phyloP scores from a whole-genome alignment of 768 basidiomycete genomes.

The Tricholoma sp. region DNA sequence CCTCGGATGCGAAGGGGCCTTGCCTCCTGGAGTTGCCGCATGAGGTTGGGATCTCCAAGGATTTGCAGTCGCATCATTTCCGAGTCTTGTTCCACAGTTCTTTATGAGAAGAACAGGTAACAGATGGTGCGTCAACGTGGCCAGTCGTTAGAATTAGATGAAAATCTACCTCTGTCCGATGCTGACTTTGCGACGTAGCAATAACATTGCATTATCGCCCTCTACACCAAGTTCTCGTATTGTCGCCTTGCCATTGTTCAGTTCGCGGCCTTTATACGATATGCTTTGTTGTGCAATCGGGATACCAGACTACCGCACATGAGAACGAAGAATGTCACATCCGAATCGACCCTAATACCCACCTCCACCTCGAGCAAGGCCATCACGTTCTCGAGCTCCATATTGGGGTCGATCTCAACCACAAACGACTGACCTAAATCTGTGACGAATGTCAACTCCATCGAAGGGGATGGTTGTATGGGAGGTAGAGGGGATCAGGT shows the following conservation, averaged over 20 bases:
- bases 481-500: not conserved
- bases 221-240: conserved; percentile 59
- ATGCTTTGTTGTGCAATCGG: conserved; percentile 70
- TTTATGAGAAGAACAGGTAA: conserved; percentile 20
- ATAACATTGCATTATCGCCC: conserved; percentile 57
- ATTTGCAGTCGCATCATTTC: conserved; percentile 91
- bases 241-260: conserved; percentile 62
- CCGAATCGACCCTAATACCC: conserved; percentile 21
- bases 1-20: conserved; percentile 12
- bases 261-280: conserved; percentile 59
- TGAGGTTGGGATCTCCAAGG: conserved; percentile 76
- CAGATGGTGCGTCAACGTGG: not conserved
- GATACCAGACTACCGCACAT: conserved; percentile 59
- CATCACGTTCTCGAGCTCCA: conserved; percentile 91
- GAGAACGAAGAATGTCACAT: not conserved
- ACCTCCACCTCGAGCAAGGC: conserved; percentile 96
- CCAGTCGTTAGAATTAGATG: not conserved
- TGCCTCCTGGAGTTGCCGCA: conserved; percentile 70
- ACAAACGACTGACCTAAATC: conserved; percentile 59
- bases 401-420: conserved; percentile 83
- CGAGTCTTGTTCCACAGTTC: conserved; percentile 70
- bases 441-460: conserved; percentile 71
- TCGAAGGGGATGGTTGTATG: conserved; percentile 22
- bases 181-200: conserved; percentile 58
- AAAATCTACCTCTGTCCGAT: conserved; percentile 35